These are phyloP conservation scores for Rutstroemia sydowiana DNA, from an alignment of 2,329 filamentous ascomycete species.

Conservation along the genomic window DNA sequence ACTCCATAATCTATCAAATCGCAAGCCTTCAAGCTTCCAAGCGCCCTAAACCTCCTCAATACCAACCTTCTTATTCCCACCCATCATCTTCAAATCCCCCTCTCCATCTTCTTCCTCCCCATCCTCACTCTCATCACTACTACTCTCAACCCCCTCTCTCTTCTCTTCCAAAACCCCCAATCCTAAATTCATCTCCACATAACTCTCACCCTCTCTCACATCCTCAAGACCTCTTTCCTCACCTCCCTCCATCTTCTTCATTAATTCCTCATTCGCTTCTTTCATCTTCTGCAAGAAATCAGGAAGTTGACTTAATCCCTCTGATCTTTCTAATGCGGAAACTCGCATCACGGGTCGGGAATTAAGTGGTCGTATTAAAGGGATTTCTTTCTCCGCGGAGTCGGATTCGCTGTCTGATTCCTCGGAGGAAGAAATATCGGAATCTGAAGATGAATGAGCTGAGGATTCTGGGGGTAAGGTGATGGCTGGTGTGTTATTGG, in stretches of 20 bases:
- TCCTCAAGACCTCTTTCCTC: slow-evolving; percentile 6
- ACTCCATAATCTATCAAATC: background rate
- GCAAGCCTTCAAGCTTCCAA: too few relatives aligned
- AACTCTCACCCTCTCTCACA: slow-evolving; percentile 12
- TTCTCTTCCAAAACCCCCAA: slow-evolving; percentile 19
- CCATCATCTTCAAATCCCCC: slow-evolving; percentile 1
- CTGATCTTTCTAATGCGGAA: slow-evolving; percentile 8
- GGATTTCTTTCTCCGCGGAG: slow-evolving; percentile 11
- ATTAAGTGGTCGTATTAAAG: slow-evolving; percentile 9
- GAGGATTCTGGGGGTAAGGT: background rate
- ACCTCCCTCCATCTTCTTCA: slow-evolving; percentile 12
- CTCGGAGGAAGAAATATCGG: background rate
- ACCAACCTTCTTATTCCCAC: background rate
- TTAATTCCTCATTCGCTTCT: slow-evolving; percentile 17
- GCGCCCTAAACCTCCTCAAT: slow-evolving; percentile 4
- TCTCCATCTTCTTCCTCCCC: background rate
- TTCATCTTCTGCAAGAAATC: slow-evolving; percentile 18
- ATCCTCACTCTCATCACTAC: background rate
- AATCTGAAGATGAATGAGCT: background rate
- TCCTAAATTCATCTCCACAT: slow-evolving; percentile 17
- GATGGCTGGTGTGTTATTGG: background rate
- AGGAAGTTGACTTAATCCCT: slow-evolving; percentile 5
- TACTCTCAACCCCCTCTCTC: background rate
- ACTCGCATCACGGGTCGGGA: slow-evolving; percentile 18
- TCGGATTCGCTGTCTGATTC: background rate